Base-by-base conservation (phyloP, 2,329 filamentous ascomycete species). In the Colletotrichum tamarilloi region DNA sequence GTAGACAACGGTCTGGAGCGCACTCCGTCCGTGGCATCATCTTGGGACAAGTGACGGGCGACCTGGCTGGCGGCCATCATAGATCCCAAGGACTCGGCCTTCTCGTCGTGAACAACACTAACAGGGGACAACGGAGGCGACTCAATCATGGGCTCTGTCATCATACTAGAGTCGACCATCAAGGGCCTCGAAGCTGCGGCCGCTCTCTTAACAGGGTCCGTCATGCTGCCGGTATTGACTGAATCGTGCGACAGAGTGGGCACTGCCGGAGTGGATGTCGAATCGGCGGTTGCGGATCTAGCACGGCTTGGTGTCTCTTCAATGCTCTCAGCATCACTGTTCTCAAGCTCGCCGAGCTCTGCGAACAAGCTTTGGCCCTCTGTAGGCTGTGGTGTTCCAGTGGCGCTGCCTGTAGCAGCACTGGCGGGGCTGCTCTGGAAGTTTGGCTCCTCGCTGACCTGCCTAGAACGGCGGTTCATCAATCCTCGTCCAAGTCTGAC, bases 351-450 rank as follows among this genome's bases (percentile, higher is more conserved):
- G 66, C 93, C 94, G 55, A 99, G 88, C 82, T 99, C 97, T 53
- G 95, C 95, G 80, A 97, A 97, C 63, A 99, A 86, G 79, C 93
- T 98, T 85, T 98, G 94, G 19, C 90, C 89, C 22, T 78, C 83
- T 56, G 19, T 22, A 19, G 82, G 81, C 69, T 88, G 84, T 11
- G 89, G 85, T 3, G 88, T 90, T 58, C 84, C 84, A 67, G 84
- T 79, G 59, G 81, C 81, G 75, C 85, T 88, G 76, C 86, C 87
- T 73, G 85, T 87, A 22, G 82, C 84, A 75, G 88, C 86, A 78
- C 89, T 91, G 62, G 87, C 87, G 22, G 90, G 91, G 74, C 91
- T 93, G 79, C 89, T 88, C 56, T 87, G 87, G 74, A 90, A 83
- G 58, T 80, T 81, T 2, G 88, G 87, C 74, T 92, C 90, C 76